Percentiles rank a stretch among this genome's conserved stretches.
phyloP scores from a whole-genome alignment of 768 basidiomycete species.

The Solioccasus polychromus region DNA sequence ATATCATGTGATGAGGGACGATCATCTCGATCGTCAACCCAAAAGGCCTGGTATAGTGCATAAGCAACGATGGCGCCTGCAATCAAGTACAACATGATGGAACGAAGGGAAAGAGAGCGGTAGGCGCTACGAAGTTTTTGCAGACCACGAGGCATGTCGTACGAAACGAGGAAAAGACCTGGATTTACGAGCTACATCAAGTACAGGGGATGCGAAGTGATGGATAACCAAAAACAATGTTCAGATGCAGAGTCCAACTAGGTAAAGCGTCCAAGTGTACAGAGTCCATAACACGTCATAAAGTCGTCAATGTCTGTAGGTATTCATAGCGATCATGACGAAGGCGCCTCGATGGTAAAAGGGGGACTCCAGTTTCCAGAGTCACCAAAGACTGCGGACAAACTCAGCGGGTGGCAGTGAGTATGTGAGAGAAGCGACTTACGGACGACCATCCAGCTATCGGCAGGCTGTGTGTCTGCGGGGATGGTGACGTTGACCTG shows the following conservation, averaged over 20 bases:
- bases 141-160: not conserved
- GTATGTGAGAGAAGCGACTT: conserved; percentile 19
- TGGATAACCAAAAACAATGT: conserved; percentile 4
- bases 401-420: not conserved
- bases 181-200: conserved; percentile 4
- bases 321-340: conserved; percentile 16
- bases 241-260: too few species aligned
- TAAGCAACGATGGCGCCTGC: conserved; percentile 10
- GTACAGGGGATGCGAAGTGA: conserved; percentile 8
- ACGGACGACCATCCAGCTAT: conserved; percentile 45
- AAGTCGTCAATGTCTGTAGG: conserved; percentile 11
- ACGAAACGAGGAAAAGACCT: not conserved
- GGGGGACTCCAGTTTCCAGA: conserved; percentile 46
- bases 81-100: conserved; percentile 14
- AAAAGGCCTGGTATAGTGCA: conserved; percentile 12
- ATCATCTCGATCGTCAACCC: conserved; percentile 6
- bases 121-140: not conserved
- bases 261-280: conserved; percentile 1
- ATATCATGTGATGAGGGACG: not conserved
- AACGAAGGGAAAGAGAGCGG: not conserved
- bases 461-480: conserved; percentile 30
- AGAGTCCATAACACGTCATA: conserved; percentile 15
- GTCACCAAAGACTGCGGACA: conserved; percentile 48
- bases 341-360: conserved; percentile 39
- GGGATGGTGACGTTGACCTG: conserved; percentile 40